These are phyloP conservation scores for Saraca asoca DNA, from an alignment of 331 rosid genomes.

Conservation along the genomic window DNA sequence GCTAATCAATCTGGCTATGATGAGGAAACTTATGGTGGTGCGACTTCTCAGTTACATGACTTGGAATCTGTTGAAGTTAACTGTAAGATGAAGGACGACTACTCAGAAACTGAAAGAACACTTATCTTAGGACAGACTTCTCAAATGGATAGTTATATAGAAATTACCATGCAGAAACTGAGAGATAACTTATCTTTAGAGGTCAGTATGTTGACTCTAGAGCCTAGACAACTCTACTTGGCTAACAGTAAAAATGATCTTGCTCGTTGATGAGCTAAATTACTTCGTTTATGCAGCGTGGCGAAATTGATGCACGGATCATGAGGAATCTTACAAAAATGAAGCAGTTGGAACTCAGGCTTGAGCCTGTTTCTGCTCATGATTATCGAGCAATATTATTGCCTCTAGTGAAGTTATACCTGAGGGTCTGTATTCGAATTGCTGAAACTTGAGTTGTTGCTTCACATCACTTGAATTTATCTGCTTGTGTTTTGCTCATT, in stretches of 20 bases:
- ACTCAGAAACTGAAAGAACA: constrained; percentile 38
- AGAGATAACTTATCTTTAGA: constrained; percentile 80
- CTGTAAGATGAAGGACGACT: constrained; percentile 78
- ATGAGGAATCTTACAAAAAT: constrained; percentile 69
- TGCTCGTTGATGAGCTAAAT: constrained; percentile 35
- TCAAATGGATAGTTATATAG: constrained; percentile 77
- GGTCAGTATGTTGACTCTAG: constrained; percentile 52
- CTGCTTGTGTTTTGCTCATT: constrained; percentile 27
- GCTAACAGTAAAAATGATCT: constrained; percentile 26
- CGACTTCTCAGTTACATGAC: constrained; percentile 75
- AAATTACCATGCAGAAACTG: constrained; percentile 80
- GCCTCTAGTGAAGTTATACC: constrained; percentile 83
- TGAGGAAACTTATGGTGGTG: constrained; percentile 65
- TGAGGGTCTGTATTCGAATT: constrained; percentile 70
- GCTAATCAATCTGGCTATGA: constrained; percentile 67
- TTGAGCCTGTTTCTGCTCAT: constrained; percentile 70
- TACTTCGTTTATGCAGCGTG: constrained; percentile 60
- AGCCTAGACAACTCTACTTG: not conserved
- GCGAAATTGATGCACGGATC: constrained; percentile 81
- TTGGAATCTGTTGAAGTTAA: constrained; percentile 87
- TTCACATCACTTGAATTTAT: constrained; percentile 20
- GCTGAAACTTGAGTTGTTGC: constrained; percentile 19
- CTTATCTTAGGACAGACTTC: too few species aligned
- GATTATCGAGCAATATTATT: constrained; percentile 80
- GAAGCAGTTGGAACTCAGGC: constrained; percentile 86